These are phyloP conservation scores for Mycena floridula DNA, from an alignment of 768 basidiomycete species.

Conservation along the genomic window DNA sequence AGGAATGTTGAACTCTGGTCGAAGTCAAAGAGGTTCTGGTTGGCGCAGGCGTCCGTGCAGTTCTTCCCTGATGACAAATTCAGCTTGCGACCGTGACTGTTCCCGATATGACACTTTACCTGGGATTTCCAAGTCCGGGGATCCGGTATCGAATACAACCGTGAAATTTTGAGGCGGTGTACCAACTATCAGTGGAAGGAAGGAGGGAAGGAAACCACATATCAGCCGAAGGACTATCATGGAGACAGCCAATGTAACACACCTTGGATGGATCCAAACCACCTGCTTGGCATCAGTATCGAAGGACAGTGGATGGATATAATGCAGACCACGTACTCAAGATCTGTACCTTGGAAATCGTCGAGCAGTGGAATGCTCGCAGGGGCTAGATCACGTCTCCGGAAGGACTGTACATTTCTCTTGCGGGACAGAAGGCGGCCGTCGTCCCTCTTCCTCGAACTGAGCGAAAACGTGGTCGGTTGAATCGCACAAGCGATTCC, in stretches of 20 bases:
- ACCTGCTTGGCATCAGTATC: too few relatives aligned
- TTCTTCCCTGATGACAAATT: conserved; percentile 5
- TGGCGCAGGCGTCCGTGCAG: conserved; percentile 6
- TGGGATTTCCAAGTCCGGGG: not conserved
- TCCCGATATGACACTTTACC: too few relatives aligned
- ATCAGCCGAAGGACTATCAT: not conserved
- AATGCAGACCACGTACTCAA: conserved; percentile 9
- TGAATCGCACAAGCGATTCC: too few relatives aligned
- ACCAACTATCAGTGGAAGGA: conserved; percentile 12
- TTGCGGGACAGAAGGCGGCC: too few relatives aligned
- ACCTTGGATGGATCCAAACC: conserved; percentile 10
- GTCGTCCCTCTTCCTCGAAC: too few relatives aligned
- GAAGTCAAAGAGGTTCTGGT: conserved; percentile 8
- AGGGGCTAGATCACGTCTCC: too few relatives aligned
- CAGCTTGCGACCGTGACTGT: too few relatives aligned
- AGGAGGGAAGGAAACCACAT: too few relatives aligned
- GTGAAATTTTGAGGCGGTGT: conserved; percentile 15
- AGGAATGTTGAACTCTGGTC: conserved; percentile 6
- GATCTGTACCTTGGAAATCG: conserved; percentile 14
- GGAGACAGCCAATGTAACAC: not conserved
- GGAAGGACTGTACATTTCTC: too few relatives aligned
- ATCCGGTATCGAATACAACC: conserved; percentile 4
- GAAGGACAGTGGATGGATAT: not conserved
- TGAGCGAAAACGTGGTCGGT: too few relatives aligned
- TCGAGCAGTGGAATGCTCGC: conserved; percentile 11